These are phyloP conservation scores for Paecilomyces variotii DNA, from an alignment of 2,329 filamentous ascomycete genomes.

Conservation along the genomic window DNA sequence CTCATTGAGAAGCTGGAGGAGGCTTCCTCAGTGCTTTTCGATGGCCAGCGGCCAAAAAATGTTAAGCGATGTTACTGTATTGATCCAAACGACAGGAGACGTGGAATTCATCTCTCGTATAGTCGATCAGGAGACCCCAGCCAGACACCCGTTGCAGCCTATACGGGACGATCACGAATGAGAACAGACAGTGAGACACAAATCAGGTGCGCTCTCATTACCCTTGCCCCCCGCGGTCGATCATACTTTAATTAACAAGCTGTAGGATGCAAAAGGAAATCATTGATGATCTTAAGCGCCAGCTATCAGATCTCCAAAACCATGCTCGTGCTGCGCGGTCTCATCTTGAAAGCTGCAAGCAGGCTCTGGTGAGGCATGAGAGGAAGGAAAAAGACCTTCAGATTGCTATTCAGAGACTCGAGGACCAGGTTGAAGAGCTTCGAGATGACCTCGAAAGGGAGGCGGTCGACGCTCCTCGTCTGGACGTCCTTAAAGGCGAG, in stretches of 20 bases:
- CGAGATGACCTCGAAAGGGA: constrained; percentile 56
- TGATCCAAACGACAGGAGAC: constrained; percentile 55
- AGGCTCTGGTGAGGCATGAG: constrained; percentile 44
- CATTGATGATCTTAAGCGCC: constrained; percentile 46
- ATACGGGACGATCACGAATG: constrained; percentile 59
- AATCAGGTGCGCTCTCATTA: constrained; percentile 39
- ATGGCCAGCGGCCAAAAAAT: constrained; percentile 54
- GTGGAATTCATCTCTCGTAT: constrained; percentile 53
- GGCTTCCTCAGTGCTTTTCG: constrained; percentile 63
- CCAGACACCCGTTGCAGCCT: constrained; percentile 47
- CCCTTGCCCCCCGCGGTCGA: background rate
- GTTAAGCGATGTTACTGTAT: constrained; percentile 60
- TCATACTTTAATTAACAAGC: constrained; percentile 1
- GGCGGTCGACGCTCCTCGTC: constrained; percentile 55
- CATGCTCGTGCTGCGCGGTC: constrained; percentile 43
- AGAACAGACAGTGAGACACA: constrained; percentile 66
- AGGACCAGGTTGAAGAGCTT: constrained; percentile 57
- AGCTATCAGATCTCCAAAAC: constrained; percentile 46
- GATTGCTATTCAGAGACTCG: constrained; percentile 50
- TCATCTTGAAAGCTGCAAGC: constrained; percentile 42
- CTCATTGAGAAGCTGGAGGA: constrained; percentile 62
- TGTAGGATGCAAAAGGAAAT: constrained; percentile 38
- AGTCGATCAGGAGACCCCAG: constrained; percentile 42
- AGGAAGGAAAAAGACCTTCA: constrained; percentile 43
- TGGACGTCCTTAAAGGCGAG: constrained; percentile 51